Percentiles rank a stretch among this genome's conserved stretches.
Conservation (phyloP, 108 stramenopile species). For the Aurantiochytrium sp. region DNA sequence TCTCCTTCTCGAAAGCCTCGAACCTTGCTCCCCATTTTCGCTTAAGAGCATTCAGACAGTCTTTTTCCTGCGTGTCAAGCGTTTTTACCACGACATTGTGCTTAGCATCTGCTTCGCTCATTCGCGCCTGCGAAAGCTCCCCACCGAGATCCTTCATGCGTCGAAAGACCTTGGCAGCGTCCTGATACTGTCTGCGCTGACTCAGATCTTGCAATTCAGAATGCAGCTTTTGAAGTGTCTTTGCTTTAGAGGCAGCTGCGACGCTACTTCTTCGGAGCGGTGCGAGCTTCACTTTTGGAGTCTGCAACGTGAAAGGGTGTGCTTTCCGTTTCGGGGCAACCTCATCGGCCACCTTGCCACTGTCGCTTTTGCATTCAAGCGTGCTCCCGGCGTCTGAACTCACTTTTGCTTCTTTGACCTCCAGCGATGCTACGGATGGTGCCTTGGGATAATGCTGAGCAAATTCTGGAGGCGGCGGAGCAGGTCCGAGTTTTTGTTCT, state of each 20-base stretch:
- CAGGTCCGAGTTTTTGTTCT: too few species aligned
- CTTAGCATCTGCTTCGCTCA: not conserved
- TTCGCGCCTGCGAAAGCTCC: not conserved
- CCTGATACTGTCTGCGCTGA: not conserved
- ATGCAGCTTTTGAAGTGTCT: not conserved
- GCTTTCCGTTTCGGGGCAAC: too few species aligned
- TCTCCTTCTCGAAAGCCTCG: not conserved
- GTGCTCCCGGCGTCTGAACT: too few species aligned
- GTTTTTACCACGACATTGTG: not conserved
- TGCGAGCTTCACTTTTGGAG: too few species aligned
- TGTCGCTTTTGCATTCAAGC: too few species aligned
- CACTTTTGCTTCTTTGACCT: too few species aligned
- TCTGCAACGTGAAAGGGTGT: too few species aligned
- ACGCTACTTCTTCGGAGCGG: not conserved
- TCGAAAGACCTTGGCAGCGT: not conserved
- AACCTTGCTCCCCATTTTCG: not conserved
- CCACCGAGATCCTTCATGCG: not conserved
- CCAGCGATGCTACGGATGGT: too few species aligned
- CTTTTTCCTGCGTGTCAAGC: not conserved
- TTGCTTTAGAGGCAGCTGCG: not conserved
- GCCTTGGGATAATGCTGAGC: too few species aligned
- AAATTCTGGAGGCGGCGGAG: too few species aligned
- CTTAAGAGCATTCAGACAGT: not conserved
- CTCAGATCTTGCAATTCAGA: not conserved
- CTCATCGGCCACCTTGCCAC: not conserved